Evolutionary conservation across 805 yeast genomes (phyloP), one percentile per base, ranked within the genome.

Genomic region (Pichia paraexigua): DNA sequence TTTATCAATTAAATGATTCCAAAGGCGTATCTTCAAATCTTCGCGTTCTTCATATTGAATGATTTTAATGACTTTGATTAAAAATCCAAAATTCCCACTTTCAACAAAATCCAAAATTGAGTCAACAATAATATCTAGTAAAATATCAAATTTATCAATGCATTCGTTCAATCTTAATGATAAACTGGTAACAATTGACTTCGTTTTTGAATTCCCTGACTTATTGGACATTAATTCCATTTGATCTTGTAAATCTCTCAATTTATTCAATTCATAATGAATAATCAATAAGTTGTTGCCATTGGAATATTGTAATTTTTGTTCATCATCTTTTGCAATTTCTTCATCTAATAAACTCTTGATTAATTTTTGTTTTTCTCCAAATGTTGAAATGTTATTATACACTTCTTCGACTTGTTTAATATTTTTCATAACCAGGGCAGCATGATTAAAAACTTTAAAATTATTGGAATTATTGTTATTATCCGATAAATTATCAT

Each of bases 231-330:
- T 75, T n/a, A 66, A 69, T 52, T 73, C 73, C 49, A 91, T 75
- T 62, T 84, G 86, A 57, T 92, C 97, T 56, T 76, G 80, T 58
- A 91, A 81, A 65, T 89, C 92, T 48, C 95, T 74, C 20, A 88
- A 78, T 60, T 77, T 77, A 45, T 82, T 83, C 53, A 92, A 73
- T 54, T 76, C 71, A 64, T 75, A 87, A 66, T 92, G 98, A 13
- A 86, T 79, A 24, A 74, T 63, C 46, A 89, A 71, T 28, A 92
- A 67, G 55, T 78, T 75, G 10, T 81, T 77, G n/a, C 74, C 70
- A 15, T 65, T 64, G n/a, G 77, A 66, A 24, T 42, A 41, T 18
- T 48, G 50, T 22, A 52, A 62, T 59, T 53, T 59, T 15, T 46
- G 53, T 15, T 47, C 49, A 20, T 52, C 61, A 39, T 58, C 66